Evolutionary conservation across 768 basidiomycete genomes (phyloP).

Genomic region (Thelephora aurantiotincta): DNA sequence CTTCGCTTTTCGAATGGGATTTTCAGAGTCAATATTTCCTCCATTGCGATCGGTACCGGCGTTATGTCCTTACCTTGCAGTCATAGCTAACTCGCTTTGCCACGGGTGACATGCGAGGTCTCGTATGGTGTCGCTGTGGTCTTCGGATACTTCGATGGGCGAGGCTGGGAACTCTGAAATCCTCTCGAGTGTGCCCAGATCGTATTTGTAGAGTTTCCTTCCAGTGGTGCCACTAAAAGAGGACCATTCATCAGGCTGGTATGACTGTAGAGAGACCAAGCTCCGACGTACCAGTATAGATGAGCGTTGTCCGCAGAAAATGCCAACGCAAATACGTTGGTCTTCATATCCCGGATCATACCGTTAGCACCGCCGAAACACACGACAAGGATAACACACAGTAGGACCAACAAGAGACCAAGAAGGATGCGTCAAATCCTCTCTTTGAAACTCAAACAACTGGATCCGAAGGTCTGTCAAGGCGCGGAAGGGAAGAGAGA

Average conservation of each 20-base stretch:
- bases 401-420: conserved; percentile 15
- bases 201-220: conserved; percentile 12
- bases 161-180: neutral
- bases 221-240: conserved; percentile 12
- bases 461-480: conserved; percentile 16
- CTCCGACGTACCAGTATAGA: conserved; percentile 47
- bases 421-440: conserved; percentile 13
- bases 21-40: neutral
- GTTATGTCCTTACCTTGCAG: conserved; percentile 38
- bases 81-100: conserved; percentile 55
- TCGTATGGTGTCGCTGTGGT: conserved; percentile 37
- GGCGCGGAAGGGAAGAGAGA: neutral
- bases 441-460: conserved; percentile 24
- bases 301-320: conserved; percentile 57
- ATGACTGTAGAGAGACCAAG: conserved; percentile 5
- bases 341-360: conserved; percentile 21
- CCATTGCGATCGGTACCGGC: neutral
- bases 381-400: conserved; percentile 8
- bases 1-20: conserved; percentile 33
- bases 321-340: conserved; percentile 54
- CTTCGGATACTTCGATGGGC: conserved; percentile 5
- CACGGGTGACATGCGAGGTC: conserved; percentile 50
- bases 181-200: conserved; percentile 8
- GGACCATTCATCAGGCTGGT: conserved; percentile 2
- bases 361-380: neutral